phyloP scores from a whole-genome alignment of 176 grass and related monocot genomes.

The Bromus sterilis region DNA sequence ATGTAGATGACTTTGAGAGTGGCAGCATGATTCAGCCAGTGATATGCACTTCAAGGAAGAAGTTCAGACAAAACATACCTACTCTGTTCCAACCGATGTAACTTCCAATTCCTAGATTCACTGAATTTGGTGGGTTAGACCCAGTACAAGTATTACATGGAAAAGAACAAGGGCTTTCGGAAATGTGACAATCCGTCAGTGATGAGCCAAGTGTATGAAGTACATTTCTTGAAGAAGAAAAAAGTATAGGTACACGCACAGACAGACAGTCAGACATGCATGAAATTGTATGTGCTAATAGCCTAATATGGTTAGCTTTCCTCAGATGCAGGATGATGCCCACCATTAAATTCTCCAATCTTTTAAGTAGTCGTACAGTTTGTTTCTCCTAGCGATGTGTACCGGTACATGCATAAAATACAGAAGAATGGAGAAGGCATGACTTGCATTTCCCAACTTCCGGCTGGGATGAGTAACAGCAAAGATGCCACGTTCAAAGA shows the following conservation, averaged over 20 bases:
- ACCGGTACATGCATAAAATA: conserved; percentile 27
- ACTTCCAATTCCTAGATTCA: background rate
- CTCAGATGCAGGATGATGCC: conserved; percentile 5
- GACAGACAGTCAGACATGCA: too few relatives aligned
- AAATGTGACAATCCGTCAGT: background rate
- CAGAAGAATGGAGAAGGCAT: conserved; percentile 48
- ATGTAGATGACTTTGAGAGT: conserved; percentile 3
- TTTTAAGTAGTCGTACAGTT: conserved; percentile 17
- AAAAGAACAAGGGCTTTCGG: background rate
- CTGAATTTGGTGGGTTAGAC: background rate
- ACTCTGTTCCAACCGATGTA: background rate
- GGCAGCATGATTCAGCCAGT: background rate
- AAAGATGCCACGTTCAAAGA: conserved; percentile 47
- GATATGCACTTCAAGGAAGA: background rate
- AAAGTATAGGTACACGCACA: background rate
- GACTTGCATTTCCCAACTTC: conserved; percentile 71
- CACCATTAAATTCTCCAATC: conserved; percentile 4
- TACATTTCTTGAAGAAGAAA: background rate
- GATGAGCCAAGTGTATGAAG: background rate
- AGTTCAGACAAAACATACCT: background rate
- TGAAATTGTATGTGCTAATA: background rate
- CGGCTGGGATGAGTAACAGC: conserved; percentile 33
- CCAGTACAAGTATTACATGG: background rate
- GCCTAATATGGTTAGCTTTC: background rate
- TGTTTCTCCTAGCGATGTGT: conserved; percentile 13